Evolutionary conservation across 371 early-diverging fungal species (phyloP).

Genomic region (Mucor ambiguus): DNA sequence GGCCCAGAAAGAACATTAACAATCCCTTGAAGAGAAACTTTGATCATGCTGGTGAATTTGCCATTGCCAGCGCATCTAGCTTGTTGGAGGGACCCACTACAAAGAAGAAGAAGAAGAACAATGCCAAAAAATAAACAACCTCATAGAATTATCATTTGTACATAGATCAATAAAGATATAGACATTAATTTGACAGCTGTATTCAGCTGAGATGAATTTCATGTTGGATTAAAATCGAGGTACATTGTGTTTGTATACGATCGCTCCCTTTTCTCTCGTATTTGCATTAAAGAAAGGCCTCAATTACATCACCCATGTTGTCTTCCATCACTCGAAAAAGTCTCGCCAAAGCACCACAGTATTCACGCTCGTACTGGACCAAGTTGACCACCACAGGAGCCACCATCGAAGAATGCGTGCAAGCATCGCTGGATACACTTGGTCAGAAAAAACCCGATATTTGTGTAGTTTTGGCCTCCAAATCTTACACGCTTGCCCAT

Average conservation of each 20-base stretch:
- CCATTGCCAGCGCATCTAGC: slow-evolving; percentile 33
- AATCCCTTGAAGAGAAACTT: slow-evolving; percentile 38
- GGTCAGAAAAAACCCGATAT: slow-evolving; percentile 24
- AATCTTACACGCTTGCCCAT: slow-evolving; percentile 36
- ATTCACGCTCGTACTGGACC: slow-evolving; percentile 31
- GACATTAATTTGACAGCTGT: not conserved
- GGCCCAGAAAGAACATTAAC: slow-evolving; percentile 33
- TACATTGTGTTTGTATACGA: not conserved
- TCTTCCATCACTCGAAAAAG: not conserved
- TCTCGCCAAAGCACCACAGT: not conserved
- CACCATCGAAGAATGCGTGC: slow-evolving; percentile 34
- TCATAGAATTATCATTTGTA: not conserved
- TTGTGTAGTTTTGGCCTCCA: slow-evolving; percentile 46
- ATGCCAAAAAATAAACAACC: not conserved
- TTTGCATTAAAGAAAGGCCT: not conserved
- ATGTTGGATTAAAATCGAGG: not conserved
- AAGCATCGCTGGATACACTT: slow-evolving; percentile 14
- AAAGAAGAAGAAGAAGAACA: slow-evolving; percentile 36
- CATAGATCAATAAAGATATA: not conserved
- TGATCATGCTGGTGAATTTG: slow-evolving; percentile 51
- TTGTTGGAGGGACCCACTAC: slow-evolving; percentile 39
- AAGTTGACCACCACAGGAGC: slow-evolving; percentile 30
- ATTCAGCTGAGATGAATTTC: not conserved
- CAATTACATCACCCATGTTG: not conserved
- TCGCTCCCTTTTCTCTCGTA: not conserved